Base-by-base conservation (phyloP, 192 early-diverging fungal species). In the Coemansia nantahalensis region DNA sequence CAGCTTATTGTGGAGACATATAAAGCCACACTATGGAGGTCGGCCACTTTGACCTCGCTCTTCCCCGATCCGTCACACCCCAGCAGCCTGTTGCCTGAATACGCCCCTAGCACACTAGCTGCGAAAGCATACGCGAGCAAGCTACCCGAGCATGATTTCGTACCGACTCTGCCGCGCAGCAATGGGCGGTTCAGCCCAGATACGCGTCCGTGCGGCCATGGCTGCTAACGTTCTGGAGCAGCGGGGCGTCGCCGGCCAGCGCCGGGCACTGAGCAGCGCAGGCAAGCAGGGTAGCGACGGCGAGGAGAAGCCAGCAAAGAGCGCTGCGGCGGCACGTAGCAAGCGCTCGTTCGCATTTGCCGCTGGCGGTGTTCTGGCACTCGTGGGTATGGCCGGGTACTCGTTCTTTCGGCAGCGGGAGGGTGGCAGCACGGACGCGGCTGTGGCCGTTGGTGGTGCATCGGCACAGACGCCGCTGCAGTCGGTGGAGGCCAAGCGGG, bases 281-380 rank as follows among this genome's bases (percentile, higher is more conserved):
- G 26, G 26, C 26, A 7, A 7, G 4, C 15, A 23, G 19, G 23
- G 40, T 17, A 41, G 40, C 19, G 4, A 41, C 5, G 40, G 40
- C 12, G 26, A 7, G 4, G 26, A 28, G 7, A 28, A 28, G 26
- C 26, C 26, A 3, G 26, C 26, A 3, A 28, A 28, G 26, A 7
- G 26, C 26, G 3, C 26, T 3, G 8, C 4, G 4, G 26, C 52
- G 12, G 11, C 45, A 8, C 41, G 54, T 8, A 62, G 30, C 45
- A 65, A 62, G 50, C 51, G 62, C 15, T 73, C 69, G 21, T 31
- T 73, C 40, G 65, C 62, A 3, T 61, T 73, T 51, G 69, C 69
- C 11, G 61, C 65, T 3, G 69, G 62, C 41, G 69, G 69, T 1
- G 54, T 73, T 2, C 22, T 73, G 17, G 50, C 61, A 35, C 39